These are phyloP conservation scores for Corymbia maculata DNA, from an alignment of 345 rosid genomes.

Conservation along the genomic window DNA sequence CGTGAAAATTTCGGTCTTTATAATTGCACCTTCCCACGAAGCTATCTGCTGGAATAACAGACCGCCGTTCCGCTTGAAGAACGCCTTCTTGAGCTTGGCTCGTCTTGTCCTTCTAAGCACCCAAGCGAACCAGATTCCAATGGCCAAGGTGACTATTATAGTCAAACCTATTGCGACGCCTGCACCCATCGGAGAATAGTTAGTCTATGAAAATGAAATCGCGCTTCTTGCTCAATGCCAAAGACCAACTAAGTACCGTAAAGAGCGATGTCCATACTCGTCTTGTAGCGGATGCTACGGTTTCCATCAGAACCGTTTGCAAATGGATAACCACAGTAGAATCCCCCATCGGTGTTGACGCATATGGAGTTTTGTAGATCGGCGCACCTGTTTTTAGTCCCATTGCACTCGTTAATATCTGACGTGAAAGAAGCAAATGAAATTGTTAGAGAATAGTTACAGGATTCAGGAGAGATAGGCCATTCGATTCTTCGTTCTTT, in stretches of 20 bases:
- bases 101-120: background rate
- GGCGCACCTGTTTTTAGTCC: background rate
- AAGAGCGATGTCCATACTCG: background rate
- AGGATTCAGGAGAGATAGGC: background rate
- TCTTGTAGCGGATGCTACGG: background rate
- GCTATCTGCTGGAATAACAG: slow-evolving; percentile 4
- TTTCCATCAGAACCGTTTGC: background rate
- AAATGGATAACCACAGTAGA: background rate
- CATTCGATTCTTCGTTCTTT: background rate
- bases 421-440: background rate
- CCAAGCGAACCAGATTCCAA: background rate
- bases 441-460: background rate
- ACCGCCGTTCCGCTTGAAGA: slow-evolving; percentile 8
- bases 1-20: background rate
- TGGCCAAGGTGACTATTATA: background rate
- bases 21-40: background rate
- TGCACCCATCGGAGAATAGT: background rate
- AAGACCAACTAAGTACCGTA: background rate
- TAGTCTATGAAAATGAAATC: background rate
- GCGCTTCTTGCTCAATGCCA: background rate
- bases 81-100: background rate
- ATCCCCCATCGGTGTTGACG: background rate
- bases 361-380: background rate
- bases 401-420: slow-evolving; percentile 5
- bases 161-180: background rate